Base-by-base conservation (phyloP, 176 grass and related monocot species). In the Carex pumila region DNA sequence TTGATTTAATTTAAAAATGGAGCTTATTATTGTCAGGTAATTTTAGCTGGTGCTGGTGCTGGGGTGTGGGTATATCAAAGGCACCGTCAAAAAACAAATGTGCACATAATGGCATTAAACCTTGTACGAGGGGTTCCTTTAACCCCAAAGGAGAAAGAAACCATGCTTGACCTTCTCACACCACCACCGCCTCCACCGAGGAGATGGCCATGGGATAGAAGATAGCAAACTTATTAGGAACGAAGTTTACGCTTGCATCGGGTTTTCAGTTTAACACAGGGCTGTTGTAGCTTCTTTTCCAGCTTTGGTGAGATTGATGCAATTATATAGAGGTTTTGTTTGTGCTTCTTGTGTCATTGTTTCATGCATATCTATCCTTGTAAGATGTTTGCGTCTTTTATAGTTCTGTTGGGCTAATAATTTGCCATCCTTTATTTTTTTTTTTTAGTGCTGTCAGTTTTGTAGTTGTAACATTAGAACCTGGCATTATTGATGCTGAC, bases 81-180 rank as follows among this genome's bases (percentile, higher is more conserved):
- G 78, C 90, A 94, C 73, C 90, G 90, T 83, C 87, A 87, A 81
- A 93, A 84, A 84, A 93, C 90, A 47, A 94, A 98, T 64, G 92
- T 98, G 76, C 92, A 98, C 82, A 88, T 98, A 57, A 94, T 94
- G 92, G 95, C 95, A 50, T 85, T 98, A 34, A 98, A 98, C 53
- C 89, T 95, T 0, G 58, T 98, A 50, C 79, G 96, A 79, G 93
- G 95, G 11, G 89, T 98, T 85, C 92, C 95, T 2, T 86, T 98
- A 84, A 98, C 91, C 61, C 85, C 86, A 1, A 98, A 58, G 30
- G 95, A 98, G 88, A 95, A 98, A 87, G 76, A 98, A 79, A 84
- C 85, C 22, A 98, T 95, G 92, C 66, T 95, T 1, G 91, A 93
- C 9, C 84, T 95, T 81, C 91, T 98, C 36, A 95, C 84, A 39